phyloP scores from a whole-genome alignment of 495 filamentous ascomycete genomes.

The Xylaria curta region DNA sequence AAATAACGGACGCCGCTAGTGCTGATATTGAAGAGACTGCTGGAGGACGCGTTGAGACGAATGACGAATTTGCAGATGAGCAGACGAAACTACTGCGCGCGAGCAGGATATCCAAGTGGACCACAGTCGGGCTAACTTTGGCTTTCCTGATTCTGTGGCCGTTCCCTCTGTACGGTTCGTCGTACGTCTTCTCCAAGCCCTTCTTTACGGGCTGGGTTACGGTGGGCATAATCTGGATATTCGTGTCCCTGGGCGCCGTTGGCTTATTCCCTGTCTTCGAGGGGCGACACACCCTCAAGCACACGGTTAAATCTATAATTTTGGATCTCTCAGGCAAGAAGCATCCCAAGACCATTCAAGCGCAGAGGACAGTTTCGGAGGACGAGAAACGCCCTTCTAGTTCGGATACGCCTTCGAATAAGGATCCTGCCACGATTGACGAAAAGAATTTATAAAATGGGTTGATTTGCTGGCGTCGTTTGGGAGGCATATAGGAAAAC shows the following conservation, averaged over 20 bases:
- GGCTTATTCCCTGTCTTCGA: slow-evolving; percentile 86
- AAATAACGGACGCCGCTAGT: slow-evolving; percentile 70
- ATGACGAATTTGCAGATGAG: slow-evolving; percentile 60
- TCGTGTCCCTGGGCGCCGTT: slow-evolving; percentile 73
- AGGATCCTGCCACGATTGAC: slow-evolving; percentile 2
- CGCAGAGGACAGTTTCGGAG: slow-evolving; percentile 29
- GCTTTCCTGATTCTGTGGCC: slow-evolving; percentile 88
- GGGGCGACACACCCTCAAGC: slow-evolving; percentile 69
- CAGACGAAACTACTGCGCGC: slow-evolving; percentile 72
- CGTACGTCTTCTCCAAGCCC: slow-evolving; percentile 86
- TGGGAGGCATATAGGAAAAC: background rate
- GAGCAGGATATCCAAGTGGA: slow-evolving; percentile 76
- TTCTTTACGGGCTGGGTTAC: slow-evolving; percentile 94
- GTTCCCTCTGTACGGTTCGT: slow-evolving; percentile 88
- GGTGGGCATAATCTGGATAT: slow-evolving; percentile 89
- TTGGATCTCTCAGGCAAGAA: slow-evolving; percentile 72
- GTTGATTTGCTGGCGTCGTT: background rate
- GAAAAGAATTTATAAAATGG: slow-evolving; percentile 5
- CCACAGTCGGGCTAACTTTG: slow-evolving; percentile 78
- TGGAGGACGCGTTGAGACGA: slow-evolving; percentile 48
- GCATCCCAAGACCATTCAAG: slow-evolving; percentile 47
- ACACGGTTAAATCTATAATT: slow-evolving; percentile 69
- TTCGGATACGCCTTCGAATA: slow-evolving; percentile 25
- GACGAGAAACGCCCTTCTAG: slow-evolving; percentile 33
- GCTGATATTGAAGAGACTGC: slow-evolving; percentile 65